phyloP scores from a whole-genome alignment of 1,284 basidiomycete species.

The Puccinia polysora region DNA sequence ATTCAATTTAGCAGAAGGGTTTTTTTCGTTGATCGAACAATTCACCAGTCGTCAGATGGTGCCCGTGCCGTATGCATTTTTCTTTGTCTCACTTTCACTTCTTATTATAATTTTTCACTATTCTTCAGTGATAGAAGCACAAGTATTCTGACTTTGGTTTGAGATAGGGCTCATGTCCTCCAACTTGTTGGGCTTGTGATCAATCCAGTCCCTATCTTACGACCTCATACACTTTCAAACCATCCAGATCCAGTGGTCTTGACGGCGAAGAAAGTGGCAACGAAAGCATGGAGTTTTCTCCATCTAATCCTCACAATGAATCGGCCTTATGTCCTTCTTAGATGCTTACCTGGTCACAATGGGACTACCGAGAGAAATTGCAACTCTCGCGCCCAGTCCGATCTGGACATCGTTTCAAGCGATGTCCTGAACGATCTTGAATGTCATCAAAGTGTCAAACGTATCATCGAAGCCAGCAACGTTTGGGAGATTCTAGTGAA shows the following conservation, averaged over 20 bases:
- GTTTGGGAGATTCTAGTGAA: conserved; percentile 16
- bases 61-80: background rate
- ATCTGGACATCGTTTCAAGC: conserved; percentile 3
- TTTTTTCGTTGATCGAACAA: conserved; percentile 24
- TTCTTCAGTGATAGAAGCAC: background rate
- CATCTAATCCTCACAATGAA: conserved; percentile 9
- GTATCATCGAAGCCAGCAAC: background rate
- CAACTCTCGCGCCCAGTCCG: too few relatives aligned
- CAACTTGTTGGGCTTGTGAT: conserved; percentile 20
- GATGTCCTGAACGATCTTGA: background rate
- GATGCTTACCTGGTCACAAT: conserved; percentile 24
- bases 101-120: background rate
- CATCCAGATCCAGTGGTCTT: background rate
- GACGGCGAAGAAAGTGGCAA: conserved; percentile 8
- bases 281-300: conserved; percentile 15
- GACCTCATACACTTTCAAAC: background rate
- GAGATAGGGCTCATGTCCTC: conserved; percentile 24
- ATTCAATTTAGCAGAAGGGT: conserved; percentile 19
- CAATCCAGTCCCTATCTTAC: background rate
- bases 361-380: too few relatives aligned
- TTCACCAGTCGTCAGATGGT: conserved; percentile 29
- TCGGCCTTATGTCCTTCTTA: conserved; percentile 14
- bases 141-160: background rate
- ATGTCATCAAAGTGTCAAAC: background rate
- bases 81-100: too few relatives aligned